Evolutionary conservation across 2,329 filamentous ascomycete species (phyloP), one percentile per base, ranked within the genome.

Genomic region (Furcasterigmium furcatum): DNA sequence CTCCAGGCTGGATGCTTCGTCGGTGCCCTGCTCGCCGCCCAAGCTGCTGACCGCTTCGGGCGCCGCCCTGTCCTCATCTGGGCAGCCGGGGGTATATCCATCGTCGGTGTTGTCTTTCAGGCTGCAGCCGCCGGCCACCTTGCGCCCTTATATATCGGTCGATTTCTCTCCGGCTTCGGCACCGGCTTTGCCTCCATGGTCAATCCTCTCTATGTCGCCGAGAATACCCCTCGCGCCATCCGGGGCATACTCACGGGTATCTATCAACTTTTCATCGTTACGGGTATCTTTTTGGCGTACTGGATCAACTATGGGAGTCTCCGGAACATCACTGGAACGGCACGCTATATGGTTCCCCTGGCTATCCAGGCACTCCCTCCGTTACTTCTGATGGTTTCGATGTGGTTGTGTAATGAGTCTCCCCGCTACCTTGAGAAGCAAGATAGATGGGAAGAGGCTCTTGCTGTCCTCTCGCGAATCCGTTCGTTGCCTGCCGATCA

Each of bases 131-230:
- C 43, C 13, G 46, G 46, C 4, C 40, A 48, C 8, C 34, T 48
- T 2, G 43, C 38, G 21, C 25, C 43, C n/a, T 40, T 46, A 39
- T 48, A 46, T 5, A 24, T 48, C 27, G 46, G 46, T 4, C 6
- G 46, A 53, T 40, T 54, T 38, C 67, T 76, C 45, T 70, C 72
- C 27, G 74, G 75, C 34, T 54, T 77, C 19, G 74, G 73, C 5
- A 73, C 77, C 48, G 74, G 74, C 7, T 68, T 71, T 21, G 72
- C 71, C 1, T 74, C 72, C 3, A 63, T 76, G 16, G 66, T 74
- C 16, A 71, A 72, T 3, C 67, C 67, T 1, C 60, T 70, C 1
- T 70, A 70, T 47, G 65, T 69, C 36, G 58, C 66, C 3, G 67
- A 70, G 44, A 63, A 59, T 0, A 59, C 72, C 3, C 74, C 74